phyloP scores from a whole-genome alignment of 1,139 yeast species.

The Torulaspora globosa region DNA sequence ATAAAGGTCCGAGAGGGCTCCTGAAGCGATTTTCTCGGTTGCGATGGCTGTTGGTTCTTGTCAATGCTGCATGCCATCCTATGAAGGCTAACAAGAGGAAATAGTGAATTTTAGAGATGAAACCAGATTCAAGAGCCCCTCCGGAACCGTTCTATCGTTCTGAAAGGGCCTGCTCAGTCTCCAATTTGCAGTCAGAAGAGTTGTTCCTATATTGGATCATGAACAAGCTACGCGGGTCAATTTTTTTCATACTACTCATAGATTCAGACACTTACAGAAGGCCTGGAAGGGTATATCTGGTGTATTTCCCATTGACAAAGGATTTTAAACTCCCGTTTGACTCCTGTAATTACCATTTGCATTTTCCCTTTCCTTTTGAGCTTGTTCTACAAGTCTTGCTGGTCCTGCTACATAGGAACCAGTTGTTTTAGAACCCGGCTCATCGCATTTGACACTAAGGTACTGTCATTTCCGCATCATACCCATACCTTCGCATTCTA shows the following conservation, averaged over 20 bases:
- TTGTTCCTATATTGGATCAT: neutral
- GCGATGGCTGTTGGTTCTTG: no score
- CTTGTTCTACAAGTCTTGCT: neutral
- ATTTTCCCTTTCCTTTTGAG: neutral
- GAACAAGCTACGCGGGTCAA: conserved; percentile 1
- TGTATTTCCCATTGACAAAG: neutral
- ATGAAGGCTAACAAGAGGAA: no score
- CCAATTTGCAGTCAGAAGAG: neutral
- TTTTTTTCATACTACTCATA: conserved; percentile 8
- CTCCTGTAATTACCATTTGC: neutral
- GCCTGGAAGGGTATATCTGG: neutral
- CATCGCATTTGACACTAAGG: neutral
- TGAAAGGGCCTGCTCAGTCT: neutral
- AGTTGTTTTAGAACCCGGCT: neutral
- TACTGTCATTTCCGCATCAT: neutral
- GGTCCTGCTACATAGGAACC: neutral
- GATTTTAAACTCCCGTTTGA: neutral
- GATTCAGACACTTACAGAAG: neutral
- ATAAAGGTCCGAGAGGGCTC: no score
- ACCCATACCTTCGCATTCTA: neutral
- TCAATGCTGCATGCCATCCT: no score
- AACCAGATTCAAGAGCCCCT: no score
- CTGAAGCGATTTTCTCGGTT: no score
- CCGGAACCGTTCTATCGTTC: no score
- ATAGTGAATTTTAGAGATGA: no score